Evolutionary conservation across 2,329 filamentous ascomycete genomes (phyloP), one percentile per base, ranked within the genome.

Genomic region (Cordyceps cicadae): DNA sequence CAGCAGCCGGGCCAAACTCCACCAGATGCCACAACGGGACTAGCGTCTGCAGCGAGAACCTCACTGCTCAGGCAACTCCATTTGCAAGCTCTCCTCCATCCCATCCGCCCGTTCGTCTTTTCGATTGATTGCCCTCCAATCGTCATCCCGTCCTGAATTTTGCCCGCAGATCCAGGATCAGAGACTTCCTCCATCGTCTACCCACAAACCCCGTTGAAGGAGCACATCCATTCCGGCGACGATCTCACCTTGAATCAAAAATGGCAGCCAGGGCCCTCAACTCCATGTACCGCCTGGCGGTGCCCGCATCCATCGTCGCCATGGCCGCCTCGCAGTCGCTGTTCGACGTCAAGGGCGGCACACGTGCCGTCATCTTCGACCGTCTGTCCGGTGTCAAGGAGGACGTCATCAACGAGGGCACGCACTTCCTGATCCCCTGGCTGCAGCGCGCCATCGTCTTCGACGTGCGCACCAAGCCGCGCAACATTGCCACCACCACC

Each of bases 361-460:
- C 88, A 65, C 87, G 94, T 71, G 94, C 94, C 64, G 92, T 99
- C 77, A 99, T 99, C 80, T 99, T 99, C 81, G 95, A 99, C 81
- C 84, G 94, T 66, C 67, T 97, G 67, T 83, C 86, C 55, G 94
- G 94, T 79, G 94, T 99, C 66, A 93, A 95, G 81, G 93, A 99
- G 67, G 79, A 83, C 54, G 94, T 99, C 61, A 80, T 94, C 70
- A 96, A 92, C 75, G 94, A 99, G 79, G 94, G 94, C 71, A 99
- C 94, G 60, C 94, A 99, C 76, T 96, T 99, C 76, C 80, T 99
- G 60, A 77, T 99, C 43, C 94, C 94, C 8, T 99, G 94, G 94
- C 79, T 99, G 73, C 94, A 99, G 77, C 88, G 87, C 76, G 90
- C 88, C 69, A 92, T 99, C 78, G 82, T 96, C 74, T 99, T 96